Percentiles rank a stretch among this genome's conserved stretches.
Conservation (phyloP, 129 eudicot species). For the Helichrysum umbraculigerum region DNA sequence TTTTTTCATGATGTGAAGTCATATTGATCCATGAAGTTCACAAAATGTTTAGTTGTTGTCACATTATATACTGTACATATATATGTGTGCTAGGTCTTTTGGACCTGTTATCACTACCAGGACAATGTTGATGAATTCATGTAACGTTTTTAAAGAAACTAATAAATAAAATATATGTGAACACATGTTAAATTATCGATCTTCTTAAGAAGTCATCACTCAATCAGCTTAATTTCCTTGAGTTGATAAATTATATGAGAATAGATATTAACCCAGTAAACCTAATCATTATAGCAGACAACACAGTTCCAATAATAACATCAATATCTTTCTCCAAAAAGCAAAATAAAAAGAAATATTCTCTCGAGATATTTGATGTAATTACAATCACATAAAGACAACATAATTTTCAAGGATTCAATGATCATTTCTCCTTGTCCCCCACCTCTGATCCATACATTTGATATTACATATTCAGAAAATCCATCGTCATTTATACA, state of each 20-base stretch:
- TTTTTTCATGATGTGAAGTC: background rate
- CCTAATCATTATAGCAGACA: background rate
- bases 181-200: too few species aligned
- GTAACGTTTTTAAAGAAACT: too few species aligned
- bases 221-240: too few species aligned
- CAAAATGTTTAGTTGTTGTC: background rate
- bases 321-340: background rate
- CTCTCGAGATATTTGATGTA: constrained; percentile 8
- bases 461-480: background rate
- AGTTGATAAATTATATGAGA: too few species aligned
- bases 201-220: too few species aligned
- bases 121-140: too few species aligned
- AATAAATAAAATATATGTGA: too few species aligned
- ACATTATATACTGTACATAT: background rate
- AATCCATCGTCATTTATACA: background rate
- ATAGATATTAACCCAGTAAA: too few species aligned
- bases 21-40: background rate
- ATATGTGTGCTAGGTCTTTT: too few species aligned
- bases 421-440: background rate
- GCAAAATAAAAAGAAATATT: constrained; percentile 12
- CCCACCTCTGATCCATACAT: background rate
- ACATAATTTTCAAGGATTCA: background rate
- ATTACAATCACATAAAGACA: constrained; percentile 20
- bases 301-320: background rate
- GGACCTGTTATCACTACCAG: too few species aligned